Conservation (phyloP, 2,329 filamentous ascomycete genomes). For the Aspergillus neotritici region DNA sequence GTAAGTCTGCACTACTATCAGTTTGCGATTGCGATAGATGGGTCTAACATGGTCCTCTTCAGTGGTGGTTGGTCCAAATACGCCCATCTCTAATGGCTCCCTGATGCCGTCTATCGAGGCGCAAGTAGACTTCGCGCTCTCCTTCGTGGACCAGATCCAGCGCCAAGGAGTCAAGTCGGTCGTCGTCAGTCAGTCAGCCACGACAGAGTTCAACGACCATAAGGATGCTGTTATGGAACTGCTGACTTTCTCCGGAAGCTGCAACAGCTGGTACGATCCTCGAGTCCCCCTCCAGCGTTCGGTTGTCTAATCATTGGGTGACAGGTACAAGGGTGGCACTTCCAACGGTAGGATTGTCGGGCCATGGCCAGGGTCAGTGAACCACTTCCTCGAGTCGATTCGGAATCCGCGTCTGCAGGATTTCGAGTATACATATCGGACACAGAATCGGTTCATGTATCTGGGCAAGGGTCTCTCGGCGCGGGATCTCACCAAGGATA, state of each 20-base stretch:
- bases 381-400: background rate
- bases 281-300: background rate
- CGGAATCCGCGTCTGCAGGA: background rate
- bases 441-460: background rate
- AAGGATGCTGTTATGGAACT: background rate
- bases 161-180: background rate
- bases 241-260: background rate
- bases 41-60: too few species aligned
- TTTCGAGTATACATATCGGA: background rate
- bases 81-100: background rate
- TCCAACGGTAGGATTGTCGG: background rate
- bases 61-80: constrained; percentile 1
- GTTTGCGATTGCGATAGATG: too few species aligned
- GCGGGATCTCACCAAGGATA: background rate
- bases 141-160: background rate
- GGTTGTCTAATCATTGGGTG: background rate
- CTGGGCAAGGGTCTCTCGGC: background rate
- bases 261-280: background rate
- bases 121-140: background rate
- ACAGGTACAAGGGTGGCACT: background rate
- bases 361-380: background rate
- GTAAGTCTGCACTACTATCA: too few species aligned
- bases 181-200: background rate
- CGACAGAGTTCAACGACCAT: background rate
- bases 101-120: background rate